Percentiles rank a stretch among this genome's conserved stretches.
These are phyloP conservation scores for Sphagnum fallax DNA, from an alignment of 228 moss, liverwort and hornwort species.

Conservation along the genomic window DNA sequence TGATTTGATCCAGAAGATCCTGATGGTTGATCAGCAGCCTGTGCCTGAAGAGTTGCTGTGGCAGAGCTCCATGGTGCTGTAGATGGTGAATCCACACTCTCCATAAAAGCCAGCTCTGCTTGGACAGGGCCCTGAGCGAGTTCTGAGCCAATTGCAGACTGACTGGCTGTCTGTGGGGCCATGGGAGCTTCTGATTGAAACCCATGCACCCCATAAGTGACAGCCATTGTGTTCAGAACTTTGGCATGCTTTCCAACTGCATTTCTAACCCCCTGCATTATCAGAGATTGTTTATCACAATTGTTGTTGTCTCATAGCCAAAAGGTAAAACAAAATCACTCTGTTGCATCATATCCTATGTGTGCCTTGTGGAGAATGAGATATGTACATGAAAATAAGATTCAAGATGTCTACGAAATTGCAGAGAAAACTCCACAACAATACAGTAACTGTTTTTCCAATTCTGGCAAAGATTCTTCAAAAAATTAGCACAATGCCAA, in stretches of 20 bases:
- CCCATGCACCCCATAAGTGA: conserved; percentile 26
- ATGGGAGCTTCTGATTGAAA: conserved; percentile 1
- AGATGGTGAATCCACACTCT: conserved; percentile 31
- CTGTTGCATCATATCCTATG: no score
- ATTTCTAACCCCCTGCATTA: conserved; percentile 82
- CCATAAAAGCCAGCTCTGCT: conserved; percentile 84
- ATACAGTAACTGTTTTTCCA: no score
- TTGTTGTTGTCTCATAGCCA: not conserved
- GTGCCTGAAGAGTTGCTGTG: conserved; percentile 24
- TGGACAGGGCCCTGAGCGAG: conserved; percentile 70
- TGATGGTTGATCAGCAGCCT: conserved; percentile 8
- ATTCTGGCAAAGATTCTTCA: not conserved
- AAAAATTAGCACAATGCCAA: not conserved
- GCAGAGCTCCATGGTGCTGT: conserved; percentile 12
- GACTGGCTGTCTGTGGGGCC: conserved; percentile 28
- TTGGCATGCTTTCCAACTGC: conserved; percentile 96
- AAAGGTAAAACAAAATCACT: not conserved
- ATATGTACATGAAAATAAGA: no score
- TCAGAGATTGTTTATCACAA: not conserved
- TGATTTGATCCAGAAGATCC: conserved; percentile 19
- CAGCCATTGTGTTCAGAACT: conserved; percentile 78
- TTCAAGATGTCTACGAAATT: no score
- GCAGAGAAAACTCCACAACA: no score
- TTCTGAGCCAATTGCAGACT: conserved; percentile 68
- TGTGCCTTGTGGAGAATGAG: no score